phyloP scores from a whole-genome alignment of 176 grass and related monocot genomes.

The Coix lacrymajobi region DNA sequence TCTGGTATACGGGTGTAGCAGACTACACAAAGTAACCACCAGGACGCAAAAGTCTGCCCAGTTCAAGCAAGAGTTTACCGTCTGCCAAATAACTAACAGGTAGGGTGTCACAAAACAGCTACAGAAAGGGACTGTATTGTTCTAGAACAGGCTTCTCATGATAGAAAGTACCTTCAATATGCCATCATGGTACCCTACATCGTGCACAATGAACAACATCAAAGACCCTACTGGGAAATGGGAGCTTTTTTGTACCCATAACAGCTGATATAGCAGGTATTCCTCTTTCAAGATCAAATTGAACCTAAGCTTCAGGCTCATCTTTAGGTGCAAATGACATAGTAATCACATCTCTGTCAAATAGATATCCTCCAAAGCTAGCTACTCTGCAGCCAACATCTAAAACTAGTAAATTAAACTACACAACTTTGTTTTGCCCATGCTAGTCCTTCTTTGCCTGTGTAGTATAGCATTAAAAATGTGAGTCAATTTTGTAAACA shows the following conservation, averaged over 20 bases:
- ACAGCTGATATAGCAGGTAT: slow-evolving; percentile 92
- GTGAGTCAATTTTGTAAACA: not conserved
- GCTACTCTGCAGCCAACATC: slow-evolving; percentile 92
- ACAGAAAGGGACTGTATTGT: not conserved
- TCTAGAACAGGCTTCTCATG: not conserved
- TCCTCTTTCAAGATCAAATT: slow-evolving; percentile 93
- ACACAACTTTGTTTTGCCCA: slow-evolving; percentile 66
- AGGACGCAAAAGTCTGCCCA: slow-evolving; percentile 68
- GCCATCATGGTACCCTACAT: slow-evolving; percentile 91
- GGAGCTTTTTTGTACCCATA: slow-evolving; percentile 92
- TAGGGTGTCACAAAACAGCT: slow-evolving; percentile 6
- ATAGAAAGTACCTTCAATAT: slow-evolving; percentile 69
- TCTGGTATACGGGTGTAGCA: slow-evolving; percentile 83
- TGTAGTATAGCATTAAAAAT: not conserved
- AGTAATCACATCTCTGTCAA: slow-evolving; percentile 68
- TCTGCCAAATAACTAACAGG: slow-evolving; percentile 44
- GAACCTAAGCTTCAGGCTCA: slow-evolving; percentile 87
- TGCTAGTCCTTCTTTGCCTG: slow-evolving; percentile 69
- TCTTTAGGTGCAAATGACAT: slow-evolving; percentile 96
- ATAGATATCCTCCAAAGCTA: slow-evolving; percentile 79
- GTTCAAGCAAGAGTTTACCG: slow-evolving; percentile 73
- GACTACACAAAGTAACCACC: slow-evolving; percentile 93
- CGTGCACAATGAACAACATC: slow-evolving; percentile 87
- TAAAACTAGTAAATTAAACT: no score
- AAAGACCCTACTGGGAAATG: slow-evolving; percentile 73